These are phyloP conservation scores for Letharia lupina DNA, from an alignment of 495 filamentous ascomycete genomes.

Conservation along the genomic window DNA sequence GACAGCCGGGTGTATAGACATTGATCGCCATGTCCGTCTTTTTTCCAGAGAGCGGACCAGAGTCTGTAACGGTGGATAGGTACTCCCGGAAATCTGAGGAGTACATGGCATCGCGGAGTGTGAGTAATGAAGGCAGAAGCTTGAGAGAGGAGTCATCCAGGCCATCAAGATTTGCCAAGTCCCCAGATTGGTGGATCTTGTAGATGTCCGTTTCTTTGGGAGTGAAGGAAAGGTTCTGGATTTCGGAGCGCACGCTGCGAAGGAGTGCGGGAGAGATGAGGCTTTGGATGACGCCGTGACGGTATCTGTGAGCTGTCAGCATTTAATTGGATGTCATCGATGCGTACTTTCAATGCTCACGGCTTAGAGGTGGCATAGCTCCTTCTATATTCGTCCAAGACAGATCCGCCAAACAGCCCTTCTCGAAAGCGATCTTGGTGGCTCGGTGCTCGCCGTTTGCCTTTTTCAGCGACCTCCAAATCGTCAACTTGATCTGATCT, in stretches of 20 bases:
- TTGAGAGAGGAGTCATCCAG: slow-evolving; percentile 73
- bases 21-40: slow-evolving; percentile 99
- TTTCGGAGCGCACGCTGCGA: slow-evolving; percentile 79
- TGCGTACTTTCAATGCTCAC: slow-evolving; percentile 33
- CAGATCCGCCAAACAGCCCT: slow-evolving; percentile 62
- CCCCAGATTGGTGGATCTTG: slow-evolving; percentile 97
- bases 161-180: slow-evolving; percentile 93
- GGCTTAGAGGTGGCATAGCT: slow-evolving; percentile 66
- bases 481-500: slow-evolving; percentile 11
- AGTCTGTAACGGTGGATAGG: slow-evolving; percentile 72
- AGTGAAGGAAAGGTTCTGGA: slow-evolving; percentile 87
- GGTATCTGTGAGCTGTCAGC: slow-evolving; percentile 49
- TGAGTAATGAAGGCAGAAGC: slow-evolving; percentile 74
- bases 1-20: slow-evolving; percentile 92
- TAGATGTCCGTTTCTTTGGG: slow-evolving; percentile 99
- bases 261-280: slow-evolving; percentile 74
- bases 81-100: slow-evolving; percentile 82
- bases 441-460: slow-evolving; percentile 17
- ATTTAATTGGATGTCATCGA: not conserved
- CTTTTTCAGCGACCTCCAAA: slow-evolving; percentile 5
- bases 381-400: slow-evolving; percentile 57
- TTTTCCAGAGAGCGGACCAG: slow-evolving; percentile 76
- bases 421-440: slow-evolving; percentile 52
- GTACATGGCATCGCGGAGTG: slow-evolving; percentile 87
- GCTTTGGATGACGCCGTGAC: slow-evolving; percentile 76